Conservation (phyloP, 345 rosid genomes). For the Bretschneidera sinensis region DNA sequence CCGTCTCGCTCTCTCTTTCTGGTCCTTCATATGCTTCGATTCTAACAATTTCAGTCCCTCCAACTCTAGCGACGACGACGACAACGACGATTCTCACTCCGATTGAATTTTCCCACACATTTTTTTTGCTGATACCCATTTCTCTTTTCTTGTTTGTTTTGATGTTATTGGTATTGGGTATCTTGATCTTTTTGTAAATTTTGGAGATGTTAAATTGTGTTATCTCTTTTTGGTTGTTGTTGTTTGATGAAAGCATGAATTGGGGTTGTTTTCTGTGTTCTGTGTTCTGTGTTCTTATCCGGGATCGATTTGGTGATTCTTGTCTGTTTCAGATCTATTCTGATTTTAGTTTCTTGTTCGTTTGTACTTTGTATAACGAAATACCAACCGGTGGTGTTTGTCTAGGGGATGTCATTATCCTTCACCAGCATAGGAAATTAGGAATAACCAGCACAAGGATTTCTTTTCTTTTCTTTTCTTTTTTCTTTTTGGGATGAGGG, state of each 20-base stretch:
- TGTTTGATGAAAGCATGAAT: too few relatives aligned
- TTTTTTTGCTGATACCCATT: background rate
- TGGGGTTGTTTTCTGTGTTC: background rate
- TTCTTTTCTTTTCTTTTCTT: too few relatives aligned
- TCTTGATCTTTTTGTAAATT: background rate
- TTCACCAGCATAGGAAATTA: too few relatives aligned
- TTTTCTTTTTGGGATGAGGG: too few relatives aligned
- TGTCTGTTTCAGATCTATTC: too few relatives aligned
- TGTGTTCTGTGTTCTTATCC: background rate
- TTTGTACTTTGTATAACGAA: too few relatives aligned
- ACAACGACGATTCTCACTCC: slow-evolving; percentile 25
- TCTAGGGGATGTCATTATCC: too few relatives aligned
- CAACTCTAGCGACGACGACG: slow-evolving; percentile 7
- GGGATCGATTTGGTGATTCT: too few relatives aligned
- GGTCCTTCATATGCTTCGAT: slow-evolving; percentile 60
- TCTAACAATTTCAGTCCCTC: slow-evolving; percentile 9
- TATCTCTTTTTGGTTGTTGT: background rate
- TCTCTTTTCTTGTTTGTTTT: too few relatives aligned
- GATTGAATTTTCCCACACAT: slow-evolving; percentile 25
- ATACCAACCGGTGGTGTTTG: too few relatives aligned
- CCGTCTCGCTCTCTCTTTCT: slow-evolving; percentile 52
- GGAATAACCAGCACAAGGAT: too few relatives aligned
- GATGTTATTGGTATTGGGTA: background rate
- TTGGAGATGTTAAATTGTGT: background rate
- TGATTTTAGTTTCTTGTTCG: too few relatives aligned